phyloP scores from a whole-genome alignment of 345 rosid genomes.

The Microthlaspi erraticum region DNA sequence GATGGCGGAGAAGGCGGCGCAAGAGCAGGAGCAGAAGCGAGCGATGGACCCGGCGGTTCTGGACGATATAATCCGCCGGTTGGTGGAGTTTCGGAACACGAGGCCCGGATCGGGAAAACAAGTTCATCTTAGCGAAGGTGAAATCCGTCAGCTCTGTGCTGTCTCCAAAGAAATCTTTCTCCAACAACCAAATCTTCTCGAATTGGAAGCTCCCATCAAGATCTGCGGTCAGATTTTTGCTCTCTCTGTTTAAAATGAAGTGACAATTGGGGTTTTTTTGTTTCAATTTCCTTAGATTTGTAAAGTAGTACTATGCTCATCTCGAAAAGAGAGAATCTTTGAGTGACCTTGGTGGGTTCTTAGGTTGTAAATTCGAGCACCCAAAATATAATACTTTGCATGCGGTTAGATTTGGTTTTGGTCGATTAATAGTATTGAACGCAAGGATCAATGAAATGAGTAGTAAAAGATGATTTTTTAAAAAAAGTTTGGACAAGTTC shows the following conservation, averaged over 20 bases:
- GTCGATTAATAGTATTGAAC: slow-evolving; percentile 3
- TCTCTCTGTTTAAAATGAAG: neutral
- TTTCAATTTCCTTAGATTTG: neutral
- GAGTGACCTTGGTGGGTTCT: neutral
- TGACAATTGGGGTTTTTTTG: neutral
- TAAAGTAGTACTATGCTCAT: neutral
- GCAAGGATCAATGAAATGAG: neutral
- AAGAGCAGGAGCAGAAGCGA: slow-evolving; percentile 46
- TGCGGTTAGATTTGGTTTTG: neutral
- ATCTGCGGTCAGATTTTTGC: slow-evolving; percentile 67
- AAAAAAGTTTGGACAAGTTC: slow-evolving; percentile 8
- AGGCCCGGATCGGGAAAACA: slow-evolving; percentile 68
- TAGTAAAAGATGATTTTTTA: neutral
- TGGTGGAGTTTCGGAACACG: slow-evolving; percentile 61
- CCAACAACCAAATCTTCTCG: slow-evolving; percentile 84
- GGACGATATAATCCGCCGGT: slow-evolving; percentile 70
- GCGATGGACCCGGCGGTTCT: slow-evolving; percentile 63
- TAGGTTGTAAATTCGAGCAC: slow-evolving; percentile 10
- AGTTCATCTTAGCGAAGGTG: slow-evolving; percentile 78
- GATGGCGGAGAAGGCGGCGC: slow-evolving; percentile 47
- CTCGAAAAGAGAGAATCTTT: slow-evolving; percentile 18
- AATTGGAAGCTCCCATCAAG: slow-evolving; percentile 91
- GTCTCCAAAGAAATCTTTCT: slow-evolving; percentile 75
- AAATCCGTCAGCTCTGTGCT: slow-evolving; percentile 79
- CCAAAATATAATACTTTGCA: neutral